Percentiles rank a stretch among this genome's conserved stretches.
phyloP scores from a whole-genome alignment of 345 rosid species.

The Gossypium arboreum region DNA sequence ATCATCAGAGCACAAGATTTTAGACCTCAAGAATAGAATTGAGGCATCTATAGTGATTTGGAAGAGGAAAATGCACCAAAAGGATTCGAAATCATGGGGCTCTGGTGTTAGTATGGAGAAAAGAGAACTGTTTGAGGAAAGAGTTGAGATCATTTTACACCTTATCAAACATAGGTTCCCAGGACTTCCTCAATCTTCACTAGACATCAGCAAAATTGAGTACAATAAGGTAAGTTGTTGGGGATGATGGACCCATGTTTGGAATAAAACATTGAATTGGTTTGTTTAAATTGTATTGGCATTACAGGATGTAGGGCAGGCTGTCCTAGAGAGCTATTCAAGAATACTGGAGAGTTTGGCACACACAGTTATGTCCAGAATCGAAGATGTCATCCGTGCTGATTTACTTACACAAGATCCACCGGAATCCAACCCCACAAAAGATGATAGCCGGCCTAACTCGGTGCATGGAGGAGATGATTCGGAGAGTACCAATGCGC shows the following conservation, averaged over 20 bases:
- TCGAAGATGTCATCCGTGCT: neutral
- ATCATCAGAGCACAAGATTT: slow-evolving; percentile 81
- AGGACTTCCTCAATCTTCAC: slow-evolving; percentile 78
- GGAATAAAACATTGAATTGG: neutral
- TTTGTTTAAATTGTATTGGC: neutral
- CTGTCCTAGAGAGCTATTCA: slow-evolving; percentile 89
- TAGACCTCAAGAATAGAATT: slow-evolving; percentile 86
- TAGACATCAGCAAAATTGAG: slow-evolving; percentile 66
- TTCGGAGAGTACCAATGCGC: neutral
- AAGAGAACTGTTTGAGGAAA: slow-evolving; percentile 88
- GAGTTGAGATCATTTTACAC: slow-evolving; percentile 80
- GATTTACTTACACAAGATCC: neutral
- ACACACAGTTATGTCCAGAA: neutral
- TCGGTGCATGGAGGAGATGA: neutral
- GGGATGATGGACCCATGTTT: neutral
- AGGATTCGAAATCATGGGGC: slow-evolving; percentile 82
- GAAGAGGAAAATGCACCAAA: slow-evolving; percentile 88
- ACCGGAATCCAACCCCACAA: neutral
- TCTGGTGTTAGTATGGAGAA: slow-evolving; percentile 86
- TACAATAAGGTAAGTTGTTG: neutral
- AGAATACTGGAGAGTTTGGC: slow-evolving; percentile 68
- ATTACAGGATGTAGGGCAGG: slow-evolving; percentile 80
- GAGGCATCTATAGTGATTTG: slow-evolving; percentile 95
- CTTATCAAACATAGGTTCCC: slow-evolving; percentile 78
- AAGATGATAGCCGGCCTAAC: neutral